Evolutionary conservation across 371 early-diverging fungal genomes (phyloP).

Genomic region (Thermomucor indicae-seudaticae): DNA sequence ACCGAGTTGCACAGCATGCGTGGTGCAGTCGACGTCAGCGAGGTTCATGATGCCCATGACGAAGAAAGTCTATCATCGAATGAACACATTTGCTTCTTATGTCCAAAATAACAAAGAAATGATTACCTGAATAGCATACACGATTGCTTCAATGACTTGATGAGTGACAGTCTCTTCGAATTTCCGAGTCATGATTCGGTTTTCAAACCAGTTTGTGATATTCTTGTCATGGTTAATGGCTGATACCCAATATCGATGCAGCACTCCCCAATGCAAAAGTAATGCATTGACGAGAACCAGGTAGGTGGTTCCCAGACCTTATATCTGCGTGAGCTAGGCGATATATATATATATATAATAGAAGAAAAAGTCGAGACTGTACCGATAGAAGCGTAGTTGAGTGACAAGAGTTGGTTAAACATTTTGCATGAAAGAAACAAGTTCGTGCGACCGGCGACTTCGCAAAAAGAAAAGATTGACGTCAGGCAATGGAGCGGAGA

Average conservation of each 20-base stretch:
- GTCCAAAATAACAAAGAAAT: background rate
- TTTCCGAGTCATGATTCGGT: background rate
- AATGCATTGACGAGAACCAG: constrained; percentile 8
- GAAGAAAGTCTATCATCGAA: constrained; percentile 10
- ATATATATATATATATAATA: background rate
- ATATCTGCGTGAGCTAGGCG: too few relatives aligned
- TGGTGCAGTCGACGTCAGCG: constrained; percentile 8
- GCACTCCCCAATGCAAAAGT: constrained; percentile 2
- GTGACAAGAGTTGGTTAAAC: too few relatives aligned
- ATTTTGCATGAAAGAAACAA: too few relatives aligned
- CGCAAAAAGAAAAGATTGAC: too few relatives aligned
- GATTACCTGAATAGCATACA: constrained; percentile 9
- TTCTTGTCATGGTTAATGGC: constrained; percentile 1
- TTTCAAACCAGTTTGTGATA: background rate
- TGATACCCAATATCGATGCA: constrained; percentile 3
- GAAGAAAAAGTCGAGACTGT: background rate
- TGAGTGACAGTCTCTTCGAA: background rate
- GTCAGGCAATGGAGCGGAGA: too few relatives aligned
- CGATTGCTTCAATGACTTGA: constrained; percentile 4
- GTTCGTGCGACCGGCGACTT: too few relatives aligned
- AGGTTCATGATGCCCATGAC: constrained; percentile 19
- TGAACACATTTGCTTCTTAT: background rate
- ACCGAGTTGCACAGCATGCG: constrained; percentile 14
- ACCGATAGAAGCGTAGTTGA: background rate
- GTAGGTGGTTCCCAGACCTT: constrained; percentile 10